Evolutionary conservation across 2,329 filamentous ascomycete genomes (phyloP), one percentile per base, ranked within the genome.

Genomic region (Zopfia rhizophila): DNA sequence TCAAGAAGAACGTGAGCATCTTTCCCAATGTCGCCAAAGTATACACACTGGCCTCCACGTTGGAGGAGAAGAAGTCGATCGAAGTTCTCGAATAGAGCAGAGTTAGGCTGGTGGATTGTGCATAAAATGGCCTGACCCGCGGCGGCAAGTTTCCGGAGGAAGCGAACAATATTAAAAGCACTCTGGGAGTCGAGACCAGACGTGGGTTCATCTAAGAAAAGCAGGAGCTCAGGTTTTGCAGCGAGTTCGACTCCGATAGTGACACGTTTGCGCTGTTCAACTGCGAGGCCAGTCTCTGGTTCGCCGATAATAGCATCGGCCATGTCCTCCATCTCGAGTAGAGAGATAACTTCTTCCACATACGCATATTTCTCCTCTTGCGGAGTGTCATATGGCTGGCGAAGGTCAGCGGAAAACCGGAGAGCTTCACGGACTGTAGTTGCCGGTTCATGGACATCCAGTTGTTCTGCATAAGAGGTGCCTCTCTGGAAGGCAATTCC

Each of bases 31-130:
- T 92, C 86, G 14, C 90, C 90, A 62, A 94, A 93, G 75, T 96
- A 96, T 37, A 95, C 89, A 33, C 88, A 89, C 42, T 86, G 82
- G 3, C 91, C 91, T 48, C 91, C 91, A 28, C 83, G 81, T 70
- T 93, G 85, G 2, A 96, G 80, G 3, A 96, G 79, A 4, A 96
- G 76, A 2, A 96, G 80, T 10, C 90, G 83, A 66, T 96, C 91
- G 56, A 96, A 96, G 70, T 91, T 88, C 69, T 94, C 89, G 58
- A 96, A 96, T 0, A 96, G 79, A 0, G 89, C 86, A 12, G 89
- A 89, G 56, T 91, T 93, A 1, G 91, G 91, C 68, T 96, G 91
- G 69, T 96, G 91, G 53, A 96, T 96, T 0, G 91, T 96, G 74
- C 90, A 95, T 3, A 96, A 81, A 57, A 96, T 91, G 7, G 91